These are phyloP conservation scores for Pseudogymnoascus sp. DNA, from an alignment of 2,329 filamentous ascomycete species.

Conservation along the genomic window DNA sequence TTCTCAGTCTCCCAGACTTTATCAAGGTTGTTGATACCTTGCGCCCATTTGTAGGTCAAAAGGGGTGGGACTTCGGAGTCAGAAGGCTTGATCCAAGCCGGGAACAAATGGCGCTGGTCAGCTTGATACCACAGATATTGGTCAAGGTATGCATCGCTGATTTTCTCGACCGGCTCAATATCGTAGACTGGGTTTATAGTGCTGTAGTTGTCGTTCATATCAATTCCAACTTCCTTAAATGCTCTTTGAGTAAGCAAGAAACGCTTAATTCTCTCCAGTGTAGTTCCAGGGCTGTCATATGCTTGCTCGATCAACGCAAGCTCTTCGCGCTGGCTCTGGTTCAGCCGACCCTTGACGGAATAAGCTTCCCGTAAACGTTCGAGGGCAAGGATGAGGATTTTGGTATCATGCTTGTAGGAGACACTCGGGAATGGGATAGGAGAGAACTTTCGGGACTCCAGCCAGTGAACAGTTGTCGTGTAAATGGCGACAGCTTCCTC, in stretches of 20 bases:
- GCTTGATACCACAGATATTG: constrained; percentile 99
- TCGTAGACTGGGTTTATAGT: constrained; percentile 99
- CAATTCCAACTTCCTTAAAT: constrained; percentile 98
- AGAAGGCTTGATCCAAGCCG: constrained; percentile 97
- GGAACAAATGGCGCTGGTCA: constrained; percentile 93
- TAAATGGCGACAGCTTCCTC: constrained; percentile 98
- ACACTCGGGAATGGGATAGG: constrained; percentile 98
- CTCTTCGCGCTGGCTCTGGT: constrained; percentile 96
- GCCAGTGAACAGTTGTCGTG: constrained; percentile 97
- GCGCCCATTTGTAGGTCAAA: constrained; percentile 96
- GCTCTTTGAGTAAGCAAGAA: constrained; percentile 94
- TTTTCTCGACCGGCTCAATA: constrained; percentile 98
- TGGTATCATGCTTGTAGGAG: constrained; percentile 98
- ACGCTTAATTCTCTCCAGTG: constrained; percentile 90
- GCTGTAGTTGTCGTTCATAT: constrained; percentile 99
- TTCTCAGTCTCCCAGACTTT: constrained; percentile 91
- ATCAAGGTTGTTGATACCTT: constrained; percentile 96
- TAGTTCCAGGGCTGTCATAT: constrained; percentile 95
- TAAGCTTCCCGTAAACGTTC: constrained; percentile 92
- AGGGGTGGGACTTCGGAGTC: constrained; percentile 95
- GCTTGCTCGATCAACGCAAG: constrained; percentile 95
- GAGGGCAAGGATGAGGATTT: constrained; percentile 91
- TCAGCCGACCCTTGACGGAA: constrained; percentile 92
- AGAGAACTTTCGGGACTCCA: constrained; percentile 96
- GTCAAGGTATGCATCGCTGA: constrained; percentile 95